Percentiles rank a stretch among this genome's conserved stretches.
These are phyloP conservation scores for Scortechinia acanthostroma DNA, from an alignment of 2,329 filamentous ascomycete genomes.

Conservation along the genomic window DNA sequence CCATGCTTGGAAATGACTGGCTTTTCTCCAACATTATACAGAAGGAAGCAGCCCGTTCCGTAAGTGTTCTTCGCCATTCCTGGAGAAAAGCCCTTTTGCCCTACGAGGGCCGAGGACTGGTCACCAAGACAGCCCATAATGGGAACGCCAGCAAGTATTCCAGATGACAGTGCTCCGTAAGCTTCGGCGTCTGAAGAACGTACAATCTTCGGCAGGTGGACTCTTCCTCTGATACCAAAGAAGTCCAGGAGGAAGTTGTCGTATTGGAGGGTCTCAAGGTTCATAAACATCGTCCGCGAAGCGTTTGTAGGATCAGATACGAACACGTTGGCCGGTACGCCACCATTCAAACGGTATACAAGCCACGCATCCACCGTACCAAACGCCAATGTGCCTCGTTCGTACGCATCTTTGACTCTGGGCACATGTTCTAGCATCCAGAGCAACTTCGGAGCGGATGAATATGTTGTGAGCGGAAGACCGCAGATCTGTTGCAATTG, in stretches of 20 bases:
- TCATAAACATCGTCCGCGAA: constrained; percentile 90
- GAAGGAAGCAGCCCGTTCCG: constrained; percentile 80
- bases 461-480: constrained; percentile 80
- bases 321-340: constrained; percentile 49
- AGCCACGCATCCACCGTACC: constrained; percentile 87
- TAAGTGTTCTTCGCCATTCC: constrained; percentile 88
- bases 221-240: constrained; percentile 66
- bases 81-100: constrained; percentile 75
- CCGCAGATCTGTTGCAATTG: constrained; percentile 67
- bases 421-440: constrained; percentile 74
- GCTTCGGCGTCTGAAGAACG: constrained; percentile 69
- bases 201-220: constrained; percentile 75
- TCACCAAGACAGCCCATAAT: constrained; percentile 84
- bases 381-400: constrained; percentile 70
- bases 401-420: constrained; percentile 67
- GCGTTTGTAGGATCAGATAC: constrained; percentile 86
- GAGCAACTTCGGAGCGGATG: constrained; percentile 75
- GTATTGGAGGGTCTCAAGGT: constrained; percentile 73
- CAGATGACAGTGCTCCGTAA: constrained; percentile 62
- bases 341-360: constrained; percentile 76
- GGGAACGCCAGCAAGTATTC: constrained; percentile 59
- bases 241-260: constrained; percentile 72
- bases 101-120: constrained; percentile 78
- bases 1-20: constrained; percentile 81
- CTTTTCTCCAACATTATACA: constrained; percentile 80